Evolutionary conservation across 495 filamentous ascomycete genomes (phyloP).

Genomic region (Tetracladium setigerum): DNA sequence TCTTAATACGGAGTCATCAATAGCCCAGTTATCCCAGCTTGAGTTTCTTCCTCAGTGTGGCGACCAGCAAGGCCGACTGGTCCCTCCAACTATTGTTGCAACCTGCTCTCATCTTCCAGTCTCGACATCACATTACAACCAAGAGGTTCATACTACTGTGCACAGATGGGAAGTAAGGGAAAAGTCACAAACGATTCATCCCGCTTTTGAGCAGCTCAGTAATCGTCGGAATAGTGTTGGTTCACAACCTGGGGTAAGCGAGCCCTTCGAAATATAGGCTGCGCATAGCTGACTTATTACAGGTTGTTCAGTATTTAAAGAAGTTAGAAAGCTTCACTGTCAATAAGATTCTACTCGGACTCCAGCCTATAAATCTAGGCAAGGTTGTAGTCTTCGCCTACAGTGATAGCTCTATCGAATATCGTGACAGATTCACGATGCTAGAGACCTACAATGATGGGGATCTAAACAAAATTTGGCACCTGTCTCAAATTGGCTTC

Average conservation of each 20-base stretch:
- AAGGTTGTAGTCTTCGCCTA: slow-evolving; percentile 60
- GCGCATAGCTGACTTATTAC: slow-evolving; percentile 8
- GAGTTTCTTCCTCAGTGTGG: slow-evolving; percentile 57
- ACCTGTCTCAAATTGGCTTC: slow-evolving; percentile 66
- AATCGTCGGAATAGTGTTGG: slow-evolving; percentile 49
- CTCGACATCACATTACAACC: slow-evolving; percentile 45
- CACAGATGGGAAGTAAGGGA: slow-evolving; percentile 67
- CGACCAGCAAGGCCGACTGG: slow-evolving; percentile 37
- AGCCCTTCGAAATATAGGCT: neutral
- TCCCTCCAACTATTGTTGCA: slow-evolving; percentile 58
- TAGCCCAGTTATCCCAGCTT: slow-evolving; percentile 54
- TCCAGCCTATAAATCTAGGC: slow-evolving; percentile 57
- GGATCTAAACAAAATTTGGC: slow-evolving; percentile 56
- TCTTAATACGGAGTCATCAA: slow-evolving; percentile 39
- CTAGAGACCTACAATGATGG: slow-evolving; percentile 50
- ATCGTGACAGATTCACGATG: slow-evolving; percentile 68
- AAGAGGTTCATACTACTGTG: slow-evolving; percentile 58
- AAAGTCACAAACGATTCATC: slow-evolving; percentile 51
- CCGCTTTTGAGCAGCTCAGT: slow-evolving; percentile 66
- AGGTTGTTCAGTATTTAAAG: slow-evolving; percentile 55
- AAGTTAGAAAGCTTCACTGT: slow-evolving; percentile 56
- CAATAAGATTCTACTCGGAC: slow-evolving; percentile 59
- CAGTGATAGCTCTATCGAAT: slow-evolving; percentile 70
- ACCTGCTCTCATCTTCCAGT: slow-evolving; percentile 57
- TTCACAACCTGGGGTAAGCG: slow-evolving; percentile 2